Base-by-base conservation (phyloP, 2,329 filamentous ascomycete genomes). In the Dothideomycetes sp. region DNA sequence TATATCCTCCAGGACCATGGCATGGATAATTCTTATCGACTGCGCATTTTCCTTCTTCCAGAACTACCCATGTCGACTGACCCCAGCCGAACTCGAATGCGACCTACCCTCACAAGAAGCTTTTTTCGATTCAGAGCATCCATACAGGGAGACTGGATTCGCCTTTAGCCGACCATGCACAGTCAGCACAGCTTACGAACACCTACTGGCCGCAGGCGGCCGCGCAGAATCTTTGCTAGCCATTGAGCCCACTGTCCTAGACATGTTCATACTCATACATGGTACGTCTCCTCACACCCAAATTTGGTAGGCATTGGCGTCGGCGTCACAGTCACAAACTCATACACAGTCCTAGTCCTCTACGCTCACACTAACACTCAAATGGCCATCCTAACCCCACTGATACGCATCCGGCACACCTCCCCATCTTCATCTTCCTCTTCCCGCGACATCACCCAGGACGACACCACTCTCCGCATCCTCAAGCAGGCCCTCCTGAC, bases 11-110 rank as follows among this genome's bases (percentile, higher is more conserved):
- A 38, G 36, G n/a, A 41, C 39, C 18, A 45, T 45, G 38, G 40
- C 34, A 18, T 38, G 35, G 27, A 41, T 45, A n/a, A 34, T 35
- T 14, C 32, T 36, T 18, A 37, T 45, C 12, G 42, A 45, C 24
- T 18, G 39, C 14, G 42, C 39, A 4, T 42, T 45, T 22, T 27
- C 37, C 8, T 42, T 45, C 36, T 45, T 41, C 15, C 42, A 45
- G 24, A 42, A 42, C 19, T 41, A 31, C 16, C 39, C 42, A 14
- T 38, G 42, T 27, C 34, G 39, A 3, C 29, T 42, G 10, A 35
- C 29, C 14, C 35, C 39, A 11, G 33, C 38, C 11, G 42, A 45
- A 24, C 37, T 45, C 27, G 32, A 39, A 12, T 45, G 39, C 27
- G 42, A 45, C 19, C 36, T 41, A 5, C 42, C 42, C 2, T 45